Percentiles rank a stretch among this genome's conserved stretches.
These are phyloP conservation scores for Mariannaea sp. DNA, from an alignment of 2,329 filamentous ascomycete genomes.

Conservation along the genomic window DNA sequence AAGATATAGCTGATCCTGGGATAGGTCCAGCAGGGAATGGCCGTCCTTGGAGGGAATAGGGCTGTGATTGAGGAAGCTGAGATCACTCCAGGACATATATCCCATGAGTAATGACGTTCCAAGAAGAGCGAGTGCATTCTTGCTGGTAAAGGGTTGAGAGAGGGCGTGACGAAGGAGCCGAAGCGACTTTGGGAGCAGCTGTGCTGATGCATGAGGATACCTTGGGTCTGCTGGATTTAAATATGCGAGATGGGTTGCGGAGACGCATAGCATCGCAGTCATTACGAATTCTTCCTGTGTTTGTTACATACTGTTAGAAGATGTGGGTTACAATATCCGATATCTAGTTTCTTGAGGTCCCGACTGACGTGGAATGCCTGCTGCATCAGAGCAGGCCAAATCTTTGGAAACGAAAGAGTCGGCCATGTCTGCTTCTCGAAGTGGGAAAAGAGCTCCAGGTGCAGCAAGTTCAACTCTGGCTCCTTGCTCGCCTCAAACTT, in stretches of 20 bases:
- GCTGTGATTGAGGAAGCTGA: background rate
- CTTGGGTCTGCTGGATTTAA: background rate
- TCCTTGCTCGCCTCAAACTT: background rate
- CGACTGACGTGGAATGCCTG: conserved; percentile 8
- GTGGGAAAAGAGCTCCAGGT: conserved; percentile 6
- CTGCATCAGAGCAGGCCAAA: conserved; percentile 8
- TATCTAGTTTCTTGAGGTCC: background rate
- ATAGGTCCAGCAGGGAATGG: background rate
- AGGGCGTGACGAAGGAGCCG: conserved; percentile 1
- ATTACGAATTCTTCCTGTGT: conserved; percentile 9
- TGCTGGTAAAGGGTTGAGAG: background rate
- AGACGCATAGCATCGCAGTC: conserved; percentile 3
- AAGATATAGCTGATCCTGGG: conserved; percentile 1
- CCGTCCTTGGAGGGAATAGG: background rate
- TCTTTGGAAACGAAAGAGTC: conserved; percentile 2
- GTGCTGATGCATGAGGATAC: background rate
- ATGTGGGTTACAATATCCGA: background rate
- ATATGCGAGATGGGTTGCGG: background rate
- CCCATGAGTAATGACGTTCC: conserved; percentile 8
- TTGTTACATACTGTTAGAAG: background rate
- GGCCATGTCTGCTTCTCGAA: conserved; percentile 6
- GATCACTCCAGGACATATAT: conserved; percentile 8
- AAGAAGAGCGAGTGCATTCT: background rate
- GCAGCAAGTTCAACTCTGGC: conserved; percentile 5
- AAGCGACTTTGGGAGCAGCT: background rate